Percentiles rank a stretch among this genome's conserved stretches.
phyloP scores from a whole-genome alignment of 75 land plant genomes.

The Larix kaempferi region DNA sequence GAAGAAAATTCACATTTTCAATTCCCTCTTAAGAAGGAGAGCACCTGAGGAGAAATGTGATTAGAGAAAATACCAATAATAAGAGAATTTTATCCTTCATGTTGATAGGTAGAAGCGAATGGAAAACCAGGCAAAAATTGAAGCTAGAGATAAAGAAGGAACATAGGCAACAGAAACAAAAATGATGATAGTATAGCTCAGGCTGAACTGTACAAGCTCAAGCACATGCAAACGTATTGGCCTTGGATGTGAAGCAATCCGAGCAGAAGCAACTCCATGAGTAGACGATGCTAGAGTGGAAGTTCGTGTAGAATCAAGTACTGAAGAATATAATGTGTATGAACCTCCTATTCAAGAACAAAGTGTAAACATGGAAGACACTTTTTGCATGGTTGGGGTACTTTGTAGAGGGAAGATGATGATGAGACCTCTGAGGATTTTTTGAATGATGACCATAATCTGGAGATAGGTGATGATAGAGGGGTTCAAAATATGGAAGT shows the following conservation, averaged over 20 bases:
- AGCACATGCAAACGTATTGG: slow-evolving; percentile 47
- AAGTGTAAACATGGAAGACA: slow-evolving; percentile 47
- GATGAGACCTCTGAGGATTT: slow-evolving; percentile 69
- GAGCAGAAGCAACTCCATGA: slow-evolving; percentile 14
- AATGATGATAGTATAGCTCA: slow-evolving; percentile 65
- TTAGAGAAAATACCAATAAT: slow-evolving; percentile 87
- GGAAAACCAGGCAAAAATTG: slow-evolving; percentile 67
- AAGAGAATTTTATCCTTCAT: slow-evolving; percentile 77
- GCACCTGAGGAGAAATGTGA: slow-evolving; percentile 77
- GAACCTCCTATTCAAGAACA: slow-evolving; percentile 40
- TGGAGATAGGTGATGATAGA: slow-evolving; percentile 44
- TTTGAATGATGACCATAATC: slow-evolving; percentile 62
- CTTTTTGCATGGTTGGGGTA: slow-evolving; percentile 71
- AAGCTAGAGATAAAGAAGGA: slow-evolving; percentile 74
- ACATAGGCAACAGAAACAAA: slow-evolving; percentile 70
- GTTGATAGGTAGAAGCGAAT: slow-evolving; percentile 79
- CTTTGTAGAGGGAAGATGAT: slow-evolving; percentile 48
- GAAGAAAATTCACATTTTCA: slow-evolving; percentile 87
- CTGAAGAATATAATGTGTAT: slow-evolving; percentile 16
- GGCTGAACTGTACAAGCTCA: slow-evolving; percentile 71
- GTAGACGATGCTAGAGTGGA: too few relatives aligned
- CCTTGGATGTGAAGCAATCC: slow-evolving; percentile 55
- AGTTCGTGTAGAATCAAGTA: slow-evolving; percentile 26
- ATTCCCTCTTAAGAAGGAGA: slow-evolving; percentile 64
- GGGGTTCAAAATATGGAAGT: slow-evolving; percentile 11